Conservation (phyloP, 2,329 filamentous ascomycete species). For the Lomentospora prolificans region DNA sequence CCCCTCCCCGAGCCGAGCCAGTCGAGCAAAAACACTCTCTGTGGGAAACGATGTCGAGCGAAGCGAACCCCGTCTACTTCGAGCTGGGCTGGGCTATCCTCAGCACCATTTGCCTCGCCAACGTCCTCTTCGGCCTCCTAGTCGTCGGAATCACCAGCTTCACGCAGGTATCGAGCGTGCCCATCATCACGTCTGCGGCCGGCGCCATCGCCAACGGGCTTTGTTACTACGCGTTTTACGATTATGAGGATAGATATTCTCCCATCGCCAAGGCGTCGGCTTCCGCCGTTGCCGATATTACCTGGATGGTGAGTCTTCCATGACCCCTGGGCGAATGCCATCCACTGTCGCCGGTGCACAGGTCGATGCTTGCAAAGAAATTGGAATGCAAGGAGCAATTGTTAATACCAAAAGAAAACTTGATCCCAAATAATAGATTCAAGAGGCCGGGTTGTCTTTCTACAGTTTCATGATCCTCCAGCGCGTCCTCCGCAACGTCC, state of each 20-base stretch:
- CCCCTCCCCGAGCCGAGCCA: too few species aligned
- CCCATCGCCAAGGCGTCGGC: constrained; percentile 20
- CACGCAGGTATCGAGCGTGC: constrained; percentile 27
- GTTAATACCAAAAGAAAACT: too few species aligned
- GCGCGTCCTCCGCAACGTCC: constrained; percentile 35
- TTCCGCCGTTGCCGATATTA: constrained; percentile 27
- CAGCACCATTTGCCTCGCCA: constrained; percentile 31
- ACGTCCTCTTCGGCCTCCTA: constrained; percentile 27
- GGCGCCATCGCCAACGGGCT: constrained; percentile 31
- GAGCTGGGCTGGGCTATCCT: constrained; percentile 35
- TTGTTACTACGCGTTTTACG: constrained; percentile 32
- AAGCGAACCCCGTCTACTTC: constrained; percentile 22
- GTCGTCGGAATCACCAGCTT: constrained; percentile 29
- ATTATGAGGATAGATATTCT: constrained; percentile 12
- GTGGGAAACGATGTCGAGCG: not conserved
- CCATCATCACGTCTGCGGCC: constrained; percentile 26
- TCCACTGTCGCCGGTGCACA: too few species aligned
- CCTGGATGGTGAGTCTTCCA: constrained; percentile 26
- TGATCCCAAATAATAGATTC: too few species aligned
- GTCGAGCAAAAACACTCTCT: too few species aligned
- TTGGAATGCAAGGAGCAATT: too few species aligned
- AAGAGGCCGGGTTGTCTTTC: constrained; percentile 33
- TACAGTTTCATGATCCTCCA: constrained; percentile 43
- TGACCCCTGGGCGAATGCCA: too few species aligned
- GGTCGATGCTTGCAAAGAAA: too few species aligned